Conservation (phyloP, 306 rosid genomes). For the Fagus crenata region DNA sequence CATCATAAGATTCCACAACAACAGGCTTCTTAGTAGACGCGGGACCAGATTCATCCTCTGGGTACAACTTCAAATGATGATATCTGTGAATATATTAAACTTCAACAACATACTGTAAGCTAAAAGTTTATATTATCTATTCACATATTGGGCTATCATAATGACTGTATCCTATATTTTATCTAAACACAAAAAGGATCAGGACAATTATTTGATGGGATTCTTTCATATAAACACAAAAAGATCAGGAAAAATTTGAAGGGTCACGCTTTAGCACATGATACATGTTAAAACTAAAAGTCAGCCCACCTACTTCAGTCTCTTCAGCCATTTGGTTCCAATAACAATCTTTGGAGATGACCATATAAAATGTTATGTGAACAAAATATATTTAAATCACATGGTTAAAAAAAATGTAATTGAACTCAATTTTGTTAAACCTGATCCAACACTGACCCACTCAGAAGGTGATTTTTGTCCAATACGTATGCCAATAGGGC, state of each 20-base stretch:
- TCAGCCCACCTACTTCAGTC: not conserved
- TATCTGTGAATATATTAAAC: conserved; percentile 56
- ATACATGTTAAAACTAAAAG: not conserved
- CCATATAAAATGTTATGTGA: not conserved
- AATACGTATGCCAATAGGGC: not conserved
- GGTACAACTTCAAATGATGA: conserved; percentile 84
- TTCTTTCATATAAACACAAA: not conserved
- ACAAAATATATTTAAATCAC: not conserved
- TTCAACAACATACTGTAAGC: conserved; percentile 43
- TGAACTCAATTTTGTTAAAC: not conserved
- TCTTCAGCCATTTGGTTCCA: not conserved
- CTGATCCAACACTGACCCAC: not conserved
- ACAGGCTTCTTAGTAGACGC: conserved; percentile 79
- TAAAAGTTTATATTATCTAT: conserved; percentile 29
- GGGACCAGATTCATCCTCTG: conserved; percentile 73
- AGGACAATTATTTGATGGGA: not conserved
- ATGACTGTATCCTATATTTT: not conserved
- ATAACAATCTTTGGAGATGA: not conserved
- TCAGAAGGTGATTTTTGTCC: not conserved
- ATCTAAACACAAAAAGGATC: not conserved
- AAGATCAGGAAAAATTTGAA: not conserved
- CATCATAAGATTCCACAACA: conserved; percentile 67
- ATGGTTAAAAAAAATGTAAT: not conserved
- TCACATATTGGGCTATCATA: conserved; percentile 13
- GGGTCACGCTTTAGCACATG: not conserved